Evolutionary conservation across 139 green algal genomes (phyloP).

Genomic region (Desmodesmus armatus): DNA sequence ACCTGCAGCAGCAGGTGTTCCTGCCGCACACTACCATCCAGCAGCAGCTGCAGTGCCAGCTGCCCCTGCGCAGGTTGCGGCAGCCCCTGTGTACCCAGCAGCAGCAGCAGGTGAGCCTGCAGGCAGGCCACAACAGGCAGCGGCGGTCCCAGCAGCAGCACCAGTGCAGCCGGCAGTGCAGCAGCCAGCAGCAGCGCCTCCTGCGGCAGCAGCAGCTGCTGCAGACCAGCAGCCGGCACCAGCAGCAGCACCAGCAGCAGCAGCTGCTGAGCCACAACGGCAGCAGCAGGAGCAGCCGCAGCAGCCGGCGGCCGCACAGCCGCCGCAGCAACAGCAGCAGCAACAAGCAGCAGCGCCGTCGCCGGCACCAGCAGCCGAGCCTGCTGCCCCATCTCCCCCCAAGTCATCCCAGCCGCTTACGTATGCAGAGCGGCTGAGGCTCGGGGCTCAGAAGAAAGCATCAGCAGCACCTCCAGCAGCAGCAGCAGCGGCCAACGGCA

Average conservation of each 20-base stretch:
- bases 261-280: background rate
- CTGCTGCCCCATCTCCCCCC: constrained; percentile 20
- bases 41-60: constrained; percentile 10
- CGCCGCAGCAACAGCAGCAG: constrained; percentile 19
- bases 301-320: background rate
- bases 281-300: constrained; percentile 24
- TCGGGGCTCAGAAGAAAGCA: constrained; percentile 18
- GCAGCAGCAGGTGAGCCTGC: background rate
- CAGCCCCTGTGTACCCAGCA: background rate
- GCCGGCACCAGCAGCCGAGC: constrained; percentile 38
- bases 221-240: constrained; percentile 5
- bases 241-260: background rate
- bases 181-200: background rate
- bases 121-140: background rate
- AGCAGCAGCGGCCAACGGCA: background rate
- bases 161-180: background rate
- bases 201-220: constrained; percentile 13
- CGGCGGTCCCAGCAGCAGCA: constrained; percentile 22
- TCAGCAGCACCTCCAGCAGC: background rate
- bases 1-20: constrained; percentile 29
- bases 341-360: constrained; percentile 21
- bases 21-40: background rate
- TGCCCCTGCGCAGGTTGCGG: background rate
- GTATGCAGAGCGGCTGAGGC: constrained; percentile 49
- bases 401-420: constrained; percentile 41